phyloP scores from a whole-genome alignment of 2,329 filamentous ascomycete genomes.

The Penicillium sp. region DNA sequence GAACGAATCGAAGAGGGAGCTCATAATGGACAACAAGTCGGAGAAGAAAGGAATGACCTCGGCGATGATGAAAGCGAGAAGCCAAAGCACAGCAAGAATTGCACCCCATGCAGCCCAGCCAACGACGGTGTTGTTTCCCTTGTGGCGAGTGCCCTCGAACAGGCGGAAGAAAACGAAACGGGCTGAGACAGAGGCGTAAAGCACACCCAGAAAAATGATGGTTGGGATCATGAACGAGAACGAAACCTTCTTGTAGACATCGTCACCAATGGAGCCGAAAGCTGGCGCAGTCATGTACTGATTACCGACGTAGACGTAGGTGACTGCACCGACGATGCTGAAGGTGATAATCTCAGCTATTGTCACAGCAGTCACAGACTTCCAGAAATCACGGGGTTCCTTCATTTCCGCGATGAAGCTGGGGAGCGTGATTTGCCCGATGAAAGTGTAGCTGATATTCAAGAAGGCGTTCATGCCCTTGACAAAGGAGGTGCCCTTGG shows the following conservation, averaged over 20 bases:
- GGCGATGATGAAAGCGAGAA: slow-evolving; percentile 87
- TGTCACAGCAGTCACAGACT: slow-evolving; percentile 87
- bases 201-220: slow-evolving; percentile 83
- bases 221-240: slow-evolving; percentile 97
- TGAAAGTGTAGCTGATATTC: slow-evolving; percentile 95
- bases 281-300: slow-evolving; percentile 86
- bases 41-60: slow-evolving; percentile 93
- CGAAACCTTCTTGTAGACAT: slow-evolving; percentile 77
- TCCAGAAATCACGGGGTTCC: slow-evolving; percentile 77
- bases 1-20: slow-evolving; percentile 77
- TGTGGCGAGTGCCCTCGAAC: slow-evolving; percentile 76
- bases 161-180: slow-evolving; percentile 90
- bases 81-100: slow-evolving; percentile 67
- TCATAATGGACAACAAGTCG: slow-evolving; percentile 59
- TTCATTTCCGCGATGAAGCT: slow-evolving; percentile 97
- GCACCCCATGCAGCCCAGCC: slow-evolving; percentile 78
- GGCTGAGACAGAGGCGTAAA: slow-evolving; percentile 86
- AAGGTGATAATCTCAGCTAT: slow-evolving; percentile 86
- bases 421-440: slow-evolving; percentile 89
- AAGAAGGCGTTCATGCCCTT: slow-evolving; percentile 82
- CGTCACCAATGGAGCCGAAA: slow-evolving; percentile 75
- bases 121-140: slow-evolving; percentile 73
- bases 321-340: slow-evolving; percentile 73
- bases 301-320: slow-evolving; percentile 85
- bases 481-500: slow-evolving; percentile 73